A percentile compares a stretch with the other conserved stretches of the same genome.
phyloP scores from a whole-genome alignment of 2,329 filamentous ascomycete genomes.

The Trichoderma asperellum region DNA sequence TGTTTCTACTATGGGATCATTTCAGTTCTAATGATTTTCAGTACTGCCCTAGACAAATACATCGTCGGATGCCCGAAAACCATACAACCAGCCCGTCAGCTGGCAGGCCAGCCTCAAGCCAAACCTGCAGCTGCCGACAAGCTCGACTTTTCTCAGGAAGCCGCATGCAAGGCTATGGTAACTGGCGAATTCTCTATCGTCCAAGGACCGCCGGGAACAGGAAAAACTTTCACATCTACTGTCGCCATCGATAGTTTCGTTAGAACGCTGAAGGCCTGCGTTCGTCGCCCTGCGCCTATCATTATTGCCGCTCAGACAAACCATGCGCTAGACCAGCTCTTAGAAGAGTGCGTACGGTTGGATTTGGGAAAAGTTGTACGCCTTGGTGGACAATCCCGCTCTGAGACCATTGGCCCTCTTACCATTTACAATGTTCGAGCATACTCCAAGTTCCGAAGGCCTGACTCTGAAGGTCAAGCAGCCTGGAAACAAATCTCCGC shows the following conservation, averaged over 20 bases:
- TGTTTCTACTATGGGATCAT: too few species aligned
- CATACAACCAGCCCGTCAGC: constrained; percentile 35
- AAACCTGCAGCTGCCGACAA: constrained; percentile 32
- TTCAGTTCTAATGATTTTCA: not conserved
- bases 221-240: constrained; percentile 82
- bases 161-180: constrained; percentile 70
- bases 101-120: not conserved
- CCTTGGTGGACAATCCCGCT: constrained; percentile 69
- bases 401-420: constrained; percentile 63
- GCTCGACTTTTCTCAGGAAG: constrained; percentile 73
- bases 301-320: constrained; percentile 87
- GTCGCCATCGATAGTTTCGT: constrained; percentile 57
- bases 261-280: constrained; percentile 57
- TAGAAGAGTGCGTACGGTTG: constrained; percentile 62
- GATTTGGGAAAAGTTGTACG: constrained; percentile 59
- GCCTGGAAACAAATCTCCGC: constrained; percentile 28
- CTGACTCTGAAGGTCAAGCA: constrained; percentile 19
- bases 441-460: constrained; percentile 31
- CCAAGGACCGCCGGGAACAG: constrained; percentile 77
- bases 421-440: constrained; percentile 65
- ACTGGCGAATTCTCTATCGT: constrained; percentile 74
- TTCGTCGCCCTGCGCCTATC: constrained; percentile 63
- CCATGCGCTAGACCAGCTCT: constrained; percentile 83
- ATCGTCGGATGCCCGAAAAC: constrained; percentile 53
- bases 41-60: constrained; percentile 58